Conservation (phyloP, 2,329 filamentous ascomycete genomes). For the Clonostachys chloroleuca region DNA sequence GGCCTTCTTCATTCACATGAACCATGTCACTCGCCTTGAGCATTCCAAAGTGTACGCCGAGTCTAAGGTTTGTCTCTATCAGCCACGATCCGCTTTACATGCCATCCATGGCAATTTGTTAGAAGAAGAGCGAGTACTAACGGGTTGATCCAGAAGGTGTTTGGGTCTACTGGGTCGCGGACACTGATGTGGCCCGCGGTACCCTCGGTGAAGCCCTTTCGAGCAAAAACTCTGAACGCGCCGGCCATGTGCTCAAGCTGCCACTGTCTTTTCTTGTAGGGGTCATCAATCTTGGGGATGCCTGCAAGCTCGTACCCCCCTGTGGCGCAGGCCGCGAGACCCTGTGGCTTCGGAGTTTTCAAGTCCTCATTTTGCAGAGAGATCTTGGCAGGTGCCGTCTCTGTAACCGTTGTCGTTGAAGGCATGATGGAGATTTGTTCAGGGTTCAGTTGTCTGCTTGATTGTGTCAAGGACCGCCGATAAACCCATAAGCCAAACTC, state of each 20-base stretch:
- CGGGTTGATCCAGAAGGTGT: slow-evolving; percentile 64
- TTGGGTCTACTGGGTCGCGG: slow-evolving; percentile 53
- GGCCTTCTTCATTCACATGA: slow-evolving; percentile 52
- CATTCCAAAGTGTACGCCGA: slow-evolving; percentile 57
- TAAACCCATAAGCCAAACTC: too few relatives aligned
- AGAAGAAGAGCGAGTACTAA: slow-evolving; percentile 5
- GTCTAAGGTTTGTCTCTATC: slow-evolving; percentile 5
- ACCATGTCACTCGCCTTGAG: slow-evolving; percentile 60
- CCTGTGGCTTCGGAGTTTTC: not conserved
- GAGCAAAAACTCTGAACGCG: slow-evolving; percentile 42
- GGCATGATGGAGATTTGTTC: not conserved
- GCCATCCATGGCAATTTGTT: not conserved
- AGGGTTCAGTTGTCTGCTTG: not conserved
- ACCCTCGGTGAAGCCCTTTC: slow-evolving; percentile 51
- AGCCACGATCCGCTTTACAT: not conserved
- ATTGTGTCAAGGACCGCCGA: not conserved
- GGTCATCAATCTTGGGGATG: slow-evolving; percentile 50
- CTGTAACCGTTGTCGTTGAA: not conserved
- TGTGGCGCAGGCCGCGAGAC: slow-evolving; percentile 6
- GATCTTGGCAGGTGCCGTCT: not conserved
- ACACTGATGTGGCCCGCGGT: slow-evolving; percentile 62
- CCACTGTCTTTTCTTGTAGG: slow-evolving; percentile 29
- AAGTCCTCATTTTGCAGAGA: not conserved
- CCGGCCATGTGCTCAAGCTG: slow-evolving; percentile 35
- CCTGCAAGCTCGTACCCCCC: slow-evolving; percentile 32